phyloP scores from a whole-genome alignment of 1,284 basidiomycete species.

The Xerocomus amazonicus region DNA sequence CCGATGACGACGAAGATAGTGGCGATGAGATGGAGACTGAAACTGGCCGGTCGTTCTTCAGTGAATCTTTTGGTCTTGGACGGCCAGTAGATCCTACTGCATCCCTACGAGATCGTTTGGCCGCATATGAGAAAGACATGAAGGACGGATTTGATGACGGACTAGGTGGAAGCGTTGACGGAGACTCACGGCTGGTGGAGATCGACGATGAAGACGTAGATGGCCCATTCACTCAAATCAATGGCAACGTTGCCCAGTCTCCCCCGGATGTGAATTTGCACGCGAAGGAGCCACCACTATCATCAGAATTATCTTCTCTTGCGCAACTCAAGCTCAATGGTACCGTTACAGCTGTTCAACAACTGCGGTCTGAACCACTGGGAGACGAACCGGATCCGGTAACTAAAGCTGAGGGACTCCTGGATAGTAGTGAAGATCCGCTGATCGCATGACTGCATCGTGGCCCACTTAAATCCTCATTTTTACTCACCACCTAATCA shows the following conservation, averaged over 20 bases:
- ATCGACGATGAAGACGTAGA: slow-evolving; percentile 31
- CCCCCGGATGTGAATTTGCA: slow-evolving; percentile 11
- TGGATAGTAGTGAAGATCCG: slow-evolving; percentile 70
- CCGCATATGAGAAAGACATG: slow-evolving; percentile 54
- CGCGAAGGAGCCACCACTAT: slow-evolving; percentile 15
- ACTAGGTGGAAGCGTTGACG: slow-evolving; percentile 22
- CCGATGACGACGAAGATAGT: slow-evolving; percentile 56
- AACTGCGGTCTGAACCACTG: slow-evolving; percentile 51
- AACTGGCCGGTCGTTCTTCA: slow-evolving; percentile 44
- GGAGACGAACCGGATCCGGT: slow-evolving; percentile 59
- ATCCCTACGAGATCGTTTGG: slow-evolving; percentile 56
- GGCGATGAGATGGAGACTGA: slow-evolving; percentile 43
- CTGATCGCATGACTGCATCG: slow-evolving; percentile 43
- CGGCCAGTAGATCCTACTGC: slow-evolving; percentile 48
- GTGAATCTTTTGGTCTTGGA: slow-evolving; percentile 42
- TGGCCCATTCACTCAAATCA: slow-evolving; percentile 32
- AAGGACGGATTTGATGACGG: slow-evolving; percentile 31
- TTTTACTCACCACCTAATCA: slow-evolving; percentile 8
- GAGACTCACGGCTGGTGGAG: slow-evolving; percentile 23
- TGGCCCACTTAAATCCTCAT: slow-evolving; percentile 1
- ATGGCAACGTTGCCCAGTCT: slow-evolving; percentile 21
- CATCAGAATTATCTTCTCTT: slow-evolving; percentile 47
- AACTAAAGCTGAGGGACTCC: slow-evolving; percentile 65
- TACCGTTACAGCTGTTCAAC: slow-evolving; percentile 43
- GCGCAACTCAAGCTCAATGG: slow-evolving; percentile 45